Evolutionary conservation across 495 filamentous ascomycete species (phyloP).

Genomic region (Tricharina praecox): DNA sequence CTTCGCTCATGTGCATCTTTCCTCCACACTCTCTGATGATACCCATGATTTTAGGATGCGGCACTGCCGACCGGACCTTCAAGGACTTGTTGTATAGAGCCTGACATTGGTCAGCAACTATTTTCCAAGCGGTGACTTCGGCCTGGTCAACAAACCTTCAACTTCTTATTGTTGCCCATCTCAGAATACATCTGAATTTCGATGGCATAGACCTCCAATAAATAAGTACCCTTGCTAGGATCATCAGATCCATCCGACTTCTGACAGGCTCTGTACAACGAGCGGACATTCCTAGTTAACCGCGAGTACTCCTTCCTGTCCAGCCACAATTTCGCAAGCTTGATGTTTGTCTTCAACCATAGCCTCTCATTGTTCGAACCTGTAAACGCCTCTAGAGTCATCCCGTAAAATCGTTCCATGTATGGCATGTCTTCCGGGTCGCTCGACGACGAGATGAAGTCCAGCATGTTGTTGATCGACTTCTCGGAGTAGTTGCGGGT

Average conservation of each 20-base stretch:
- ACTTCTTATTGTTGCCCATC: constrained; percentile 88
- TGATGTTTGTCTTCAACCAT: constrained; percentile 98
- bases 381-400: constrained; percentile 85
- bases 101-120: no score
- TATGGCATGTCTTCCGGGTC: constrained; percentile 60
- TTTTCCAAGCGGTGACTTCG: no score
- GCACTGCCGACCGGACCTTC: constrained; percentile 81
- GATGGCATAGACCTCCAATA: constrained; percentile 85
- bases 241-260: constrained; percentile 80
- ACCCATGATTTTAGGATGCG: constrained; percentile 97
- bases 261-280: constrained; percentile 80
- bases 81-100: constrained; percentile 78
- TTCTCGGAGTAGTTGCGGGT: constrained; percentile 98
- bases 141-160: constrained; percentile 66
- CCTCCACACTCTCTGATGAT: constrained; percentile 97
- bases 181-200: constrained; percentile 99
- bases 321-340: constrained; percentile 77
- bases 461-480: constrained; percentile 98
- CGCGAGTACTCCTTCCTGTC: constrained; percentile 75
- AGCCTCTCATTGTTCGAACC: constrained; percentile 93
- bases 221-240: constrained; percentile 88
- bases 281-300: constrained; percentile 66
- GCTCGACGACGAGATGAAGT: constrained; percentile 64
- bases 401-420: constrained; percentile 91
- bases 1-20: constrained; percentile 99